A percentile compares a stretch with the other conserved stretches of the same genome.
Conservation (phyloP, 345 rosid genomes). For the Murraya paniculata region DNA sequence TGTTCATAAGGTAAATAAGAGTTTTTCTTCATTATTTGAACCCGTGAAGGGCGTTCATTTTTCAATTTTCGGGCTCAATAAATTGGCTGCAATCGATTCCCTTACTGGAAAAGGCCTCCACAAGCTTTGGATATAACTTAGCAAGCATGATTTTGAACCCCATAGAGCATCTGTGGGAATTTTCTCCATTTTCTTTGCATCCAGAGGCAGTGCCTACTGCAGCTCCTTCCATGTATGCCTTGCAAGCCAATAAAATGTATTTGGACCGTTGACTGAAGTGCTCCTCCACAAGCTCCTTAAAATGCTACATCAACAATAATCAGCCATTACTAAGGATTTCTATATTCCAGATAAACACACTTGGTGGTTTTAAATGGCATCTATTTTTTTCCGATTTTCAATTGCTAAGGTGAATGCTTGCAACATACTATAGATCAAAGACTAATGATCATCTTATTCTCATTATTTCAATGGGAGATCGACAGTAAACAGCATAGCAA, state of each 20-base stretch:
- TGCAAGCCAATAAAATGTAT: constrained; percentile 57
- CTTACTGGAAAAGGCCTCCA: constrained; percentile 62
- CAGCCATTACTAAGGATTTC: neutral
- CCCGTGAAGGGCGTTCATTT: constrained; percentile 20
- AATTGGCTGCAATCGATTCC: constrained; percentile 67
- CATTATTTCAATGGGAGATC: neutral
- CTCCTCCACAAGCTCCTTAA: constrained; percentile 70
- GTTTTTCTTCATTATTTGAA: neutral
- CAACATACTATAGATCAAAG: too few species aligned
- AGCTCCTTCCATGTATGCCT: constrained; percentile 72
- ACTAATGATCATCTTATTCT: neutral
- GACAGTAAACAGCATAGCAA: neutral
- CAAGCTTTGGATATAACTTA: constrained; percentile 75
- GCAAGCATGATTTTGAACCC: constrained; percentile 97
- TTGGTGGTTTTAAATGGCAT: neutral
- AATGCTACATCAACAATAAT: constrained; percentile 54
- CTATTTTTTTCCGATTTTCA: neutral
- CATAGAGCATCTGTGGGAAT: constrained; percentile 47
- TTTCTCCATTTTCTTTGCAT: constrained; percentile 26
- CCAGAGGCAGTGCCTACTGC: constrained; percentile 48
- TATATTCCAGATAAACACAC: neutral
- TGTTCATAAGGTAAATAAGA: neutral
- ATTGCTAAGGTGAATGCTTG: neutral
- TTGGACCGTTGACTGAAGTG: constrained; percentile 50
- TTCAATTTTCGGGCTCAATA: constrained; percentile 25